phyloP scores from a whole-genome alignment of 305 asterid species.

The Fraxinus sp. region DNA sequence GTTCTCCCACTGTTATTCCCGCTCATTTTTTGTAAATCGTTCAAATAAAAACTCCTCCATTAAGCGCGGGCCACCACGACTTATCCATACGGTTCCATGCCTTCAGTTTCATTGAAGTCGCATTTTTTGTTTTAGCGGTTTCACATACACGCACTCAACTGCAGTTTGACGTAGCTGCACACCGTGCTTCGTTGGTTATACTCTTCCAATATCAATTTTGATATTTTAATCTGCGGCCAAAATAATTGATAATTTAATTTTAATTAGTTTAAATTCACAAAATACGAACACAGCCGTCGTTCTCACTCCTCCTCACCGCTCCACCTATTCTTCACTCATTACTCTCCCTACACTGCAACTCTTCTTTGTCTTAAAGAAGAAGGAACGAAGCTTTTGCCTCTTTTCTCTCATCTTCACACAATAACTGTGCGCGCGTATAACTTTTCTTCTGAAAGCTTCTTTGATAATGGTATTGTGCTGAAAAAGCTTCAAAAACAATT shows the following conservation, averaged over 20 bases:
- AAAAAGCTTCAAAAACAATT: conserved; percentile 38
- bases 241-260: conserved; percentile 23
- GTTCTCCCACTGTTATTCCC: conserved; percentile 48
- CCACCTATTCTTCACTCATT: conserved; percentile 28
- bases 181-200: background rate
- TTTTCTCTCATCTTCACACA: conserved; percentile 22
- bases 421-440: background rate
- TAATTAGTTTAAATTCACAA: conserved; percentile 43
- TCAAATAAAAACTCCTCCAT: conserved; percentile 26
- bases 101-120: background rate
- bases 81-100: background rate
- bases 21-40: conserved; percentile 36
- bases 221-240: conserved; percentile 21
- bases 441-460: conserved; percentile 39
- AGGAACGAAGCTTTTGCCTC: conserved; percentile 37
- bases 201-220: background rate
- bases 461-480: conserved; percentile 38
- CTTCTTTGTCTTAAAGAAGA: conserved; percentile 60
- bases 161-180: conserved; percentile 11
- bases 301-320: conserved; percentile 35
- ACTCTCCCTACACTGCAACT: conserved; percentile 35
- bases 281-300: conserved; percentile 33
- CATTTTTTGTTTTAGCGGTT: background rate
- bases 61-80: conserved; percentile 27
- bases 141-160: background rate